Evolutionary conservation across 129 eudicot genomes (phyloP), one percentile per base, ranked within the genome.

Genomic region (Saussurea involucrata): DNA sequence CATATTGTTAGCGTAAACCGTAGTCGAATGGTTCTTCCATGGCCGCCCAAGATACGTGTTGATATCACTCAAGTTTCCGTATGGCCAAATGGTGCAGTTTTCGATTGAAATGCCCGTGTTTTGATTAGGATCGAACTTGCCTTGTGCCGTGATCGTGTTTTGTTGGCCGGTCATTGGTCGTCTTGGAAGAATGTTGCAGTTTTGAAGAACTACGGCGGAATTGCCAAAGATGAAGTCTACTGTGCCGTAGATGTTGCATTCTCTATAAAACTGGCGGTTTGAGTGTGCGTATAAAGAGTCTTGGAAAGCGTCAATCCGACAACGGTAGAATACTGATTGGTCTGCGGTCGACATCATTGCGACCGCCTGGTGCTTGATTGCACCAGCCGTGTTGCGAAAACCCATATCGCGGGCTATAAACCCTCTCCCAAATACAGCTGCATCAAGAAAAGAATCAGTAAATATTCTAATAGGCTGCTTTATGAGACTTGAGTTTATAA

Each of bases 261-360:
- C 93, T n/a, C 80, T 73, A 68, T 88, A 88, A 70, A 88, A 88
- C 20, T 88, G 90, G 44, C 90, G 86, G 76, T 83, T 83, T n/a
- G 93, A 77, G 44, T 88, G 93, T 0, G 82, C 78, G 31, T 89
- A 86, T 0, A 89, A 85, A 0, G 86, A 78, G 84, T 86, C 94
- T 42, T 89, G 90, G 82, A 74, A 84, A 18, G 83, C 94, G 7
- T 86, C 83, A 12, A 89, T 36, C 5, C 78, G 75, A 31, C 93
- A 88, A 9, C 88, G 77, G 80, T 85, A 81, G 83, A 88, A 88
- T 1, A 79, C 82, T 7, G 90, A 86, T 13, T 58, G 71, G 53
- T 88, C 93, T 0, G 93, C 83, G 0, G 77, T 78, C 20, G 89
- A 83, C 83, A 83, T 74, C 10, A 88, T 65, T 28, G 90, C 93